Evolutionary conservation across 768 basidiomycete genomes (phyloP), one percentile per base, ranked within the genome.

Genomic region (Lactarius akahatsu): DNA sequence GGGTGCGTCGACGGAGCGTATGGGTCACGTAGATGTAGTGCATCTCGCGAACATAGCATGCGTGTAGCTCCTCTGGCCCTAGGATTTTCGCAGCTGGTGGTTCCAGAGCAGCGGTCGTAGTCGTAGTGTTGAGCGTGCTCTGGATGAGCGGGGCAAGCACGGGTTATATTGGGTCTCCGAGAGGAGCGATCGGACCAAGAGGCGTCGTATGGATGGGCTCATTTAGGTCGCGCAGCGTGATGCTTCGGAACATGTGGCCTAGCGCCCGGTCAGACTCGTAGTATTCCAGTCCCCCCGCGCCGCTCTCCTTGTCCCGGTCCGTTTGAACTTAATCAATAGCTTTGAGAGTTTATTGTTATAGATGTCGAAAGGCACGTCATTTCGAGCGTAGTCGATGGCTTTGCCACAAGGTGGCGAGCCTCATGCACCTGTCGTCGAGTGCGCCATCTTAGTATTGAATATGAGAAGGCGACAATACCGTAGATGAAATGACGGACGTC

Each of bases 361-460:
- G n/a, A 88, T 77, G 59, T 86, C 77, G 30, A 91, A 87, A 2
- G 85, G 82, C 45, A 83, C 83, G 10, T 90, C 91, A 67, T 88
- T 86, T 76, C 92, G 92, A 0, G 89, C 86, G 73, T 90, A 93
- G 71, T 92, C 91, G 4, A 93, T 90, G 0, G 91, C 91, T 79
- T 84, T 72, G 66, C 75, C 88, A 92, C 18, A 90, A 74, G 60
- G 78, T 76, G 3, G 91, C 90, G 6, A 94, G 77, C 52, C 70
- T 74, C 41, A 83, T 66, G 73, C 92, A 93, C 55, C 77, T 72
- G 0, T 74, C 71, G 69, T 93, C 88, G 30, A 76, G 77, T 28
- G 86, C 86, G 3, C 92, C 91, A 2, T 81, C 74, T 87, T 91
- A n/a, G n/a, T n/a, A 30, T 47, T 1, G 45, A 23, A 28, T 18